Conservation (phyloP, 257 asterid species). For the Solanum peruvianum region DNA sequence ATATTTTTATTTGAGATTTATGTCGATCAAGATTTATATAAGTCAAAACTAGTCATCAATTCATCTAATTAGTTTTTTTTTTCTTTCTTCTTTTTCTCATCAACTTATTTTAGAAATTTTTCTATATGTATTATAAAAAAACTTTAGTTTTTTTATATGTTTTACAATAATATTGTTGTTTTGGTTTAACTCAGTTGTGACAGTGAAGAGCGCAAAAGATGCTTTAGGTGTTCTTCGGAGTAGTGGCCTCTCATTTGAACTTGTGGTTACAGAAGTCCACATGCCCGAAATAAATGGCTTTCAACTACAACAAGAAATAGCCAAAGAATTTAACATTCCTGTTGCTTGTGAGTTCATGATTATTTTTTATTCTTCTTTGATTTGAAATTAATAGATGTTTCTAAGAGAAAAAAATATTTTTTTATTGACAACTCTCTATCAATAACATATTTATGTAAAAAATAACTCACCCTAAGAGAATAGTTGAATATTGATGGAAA, state of each 20-base stretch:
- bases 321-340: conserved; percentile 41
- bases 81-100: background rate
- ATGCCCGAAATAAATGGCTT: conserved; percentile 52
- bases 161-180: no score
- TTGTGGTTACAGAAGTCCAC: conserved; percentile 28
- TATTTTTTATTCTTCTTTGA: no score
- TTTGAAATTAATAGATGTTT: background rate
- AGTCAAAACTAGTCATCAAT: background rate
- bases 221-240: background rate
- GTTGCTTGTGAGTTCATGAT: conserved; percentile 3
- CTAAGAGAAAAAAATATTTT: no score
- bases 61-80: no score
- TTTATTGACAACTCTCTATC: background rate
- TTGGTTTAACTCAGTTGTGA: background rate
- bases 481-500: no score
- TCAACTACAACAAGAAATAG: conserved; percentile 29
- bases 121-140: background rate
- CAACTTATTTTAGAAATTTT: no score
- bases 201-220: background rate
- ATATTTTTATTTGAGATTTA: background rate
- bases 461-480: background rate
- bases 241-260: background rate
- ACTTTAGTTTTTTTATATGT: no score
- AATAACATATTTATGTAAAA: background rate
- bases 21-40: background rate